Percentiles rank a stretch among this genome's conserved stretches.
Evolutionary conservation across 164 flowering plant genomes (phyloP).

Genomic region (Dillenia turbinata): DNA sequence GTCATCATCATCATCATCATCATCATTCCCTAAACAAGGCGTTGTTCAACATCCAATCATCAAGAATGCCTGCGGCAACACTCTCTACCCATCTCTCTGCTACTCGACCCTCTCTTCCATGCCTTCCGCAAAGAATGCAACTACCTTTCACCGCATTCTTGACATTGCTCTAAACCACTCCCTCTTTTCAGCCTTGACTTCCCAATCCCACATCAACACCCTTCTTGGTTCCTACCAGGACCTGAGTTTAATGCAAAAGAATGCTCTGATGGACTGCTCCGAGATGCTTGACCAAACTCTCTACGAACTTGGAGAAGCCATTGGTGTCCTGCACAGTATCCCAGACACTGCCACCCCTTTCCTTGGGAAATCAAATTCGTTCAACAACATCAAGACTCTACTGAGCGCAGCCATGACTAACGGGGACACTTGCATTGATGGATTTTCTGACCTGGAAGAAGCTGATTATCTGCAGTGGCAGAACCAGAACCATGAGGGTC

Average conservation of each 20-base stretch:
- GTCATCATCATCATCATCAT: conserved; percentile 1
- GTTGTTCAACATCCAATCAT: conserved; percentile 11
- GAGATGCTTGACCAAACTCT: conserved; percentile 42
- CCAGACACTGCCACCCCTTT: background rate
- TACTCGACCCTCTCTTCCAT: conserved; percentile 18
- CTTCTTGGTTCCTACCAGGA: conserved; percentile 13
- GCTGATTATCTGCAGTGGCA: background rate
- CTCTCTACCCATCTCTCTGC: conserved; percentile 36
- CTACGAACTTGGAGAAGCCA: conserved; percentile 30
- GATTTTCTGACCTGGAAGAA: conserved; percentile 30
- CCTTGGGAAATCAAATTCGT: conserved; percentile 3
- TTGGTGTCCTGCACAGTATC: conserved; percentile 14
- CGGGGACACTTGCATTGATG: conserved; percentile 42
- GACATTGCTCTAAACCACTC: conserved; percentile 22
- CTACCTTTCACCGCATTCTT: conserved; percentile 21
- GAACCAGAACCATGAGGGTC: conserved; percentile 13
- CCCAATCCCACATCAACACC: conserved; percentile 3
- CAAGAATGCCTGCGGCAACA: conserved; percentile 28
- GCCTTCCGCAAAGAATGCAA: conserved; percentile 10
- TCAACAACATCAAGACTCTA: conserved; percentile 31
- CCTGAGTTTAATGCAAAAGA: conserved; percentile 24
- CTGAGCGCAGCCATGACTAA: conserved; percentile 57
- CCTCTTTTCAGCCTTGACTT: background rate
- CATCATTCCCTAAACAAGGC: background rate
- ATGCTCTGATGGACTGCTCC: conserved; percentile 34